These are phyloP conservation scores for Solanum chiquidenum DNA, from an alignment of 257 asterid genomes.

Conservation along the genomic window DNA sequence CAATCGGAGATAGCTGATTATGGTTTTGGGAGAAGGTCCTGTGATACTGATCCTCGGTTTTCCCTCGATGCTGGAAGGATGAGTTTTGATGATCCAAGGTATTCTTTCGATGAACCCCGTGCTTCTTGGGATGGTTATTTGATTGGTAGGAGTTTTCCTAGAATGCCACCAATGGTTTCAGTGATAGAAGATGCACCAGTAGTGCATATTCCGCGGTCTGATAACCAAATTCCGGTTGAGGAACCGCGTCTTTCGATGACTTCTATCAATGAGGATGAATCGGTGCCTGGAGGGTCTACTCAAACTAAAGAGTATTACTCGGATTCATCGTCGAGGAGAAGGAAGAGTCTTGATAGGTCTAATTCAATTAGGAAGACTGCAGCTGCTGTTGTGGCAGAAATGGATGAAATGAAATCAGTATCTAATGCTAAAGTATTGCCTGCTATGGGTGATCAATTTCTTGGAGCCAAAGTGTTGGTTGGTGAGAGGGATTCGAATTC, in stretches of 20 bases:
- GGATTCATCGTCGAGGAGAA: conserved; percentile 55
- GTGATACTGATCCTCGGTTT: conserved; percentile 58
- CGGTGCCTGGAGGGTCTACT: conserved; percentile 47
- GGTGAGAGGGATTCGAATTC: conserved; percentile 41
- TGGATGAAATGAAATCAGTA: conserved; percentile 38
- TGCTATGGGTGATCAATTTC: conserved; percentile 27
- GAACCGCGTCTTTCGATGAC: conserved; percentile 9
- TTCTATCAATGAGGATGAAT: conserved; percentile 7
- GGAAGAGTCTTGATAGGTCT: conserved; percentile 75
- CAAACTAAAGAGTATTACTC: conserved; percentile 60
- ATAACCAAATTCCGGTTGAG: conserved; percentile 56
- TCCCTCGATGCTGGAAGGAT: conserved; percentile 62
- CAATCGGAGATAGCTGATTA: conserved; percentile 68
- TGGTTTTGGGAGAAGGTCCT: conserved; percentile 66
- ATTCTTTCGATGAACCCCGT: conserved; percentile 61
- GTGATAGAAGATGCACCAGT: conserved; percentile 53
- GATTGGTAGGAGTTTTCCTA: conserved; percentile 47
- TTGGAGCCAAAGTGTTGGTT: conserved; percentile 35
- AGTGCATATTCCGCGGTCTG: conserved; percentile 20
- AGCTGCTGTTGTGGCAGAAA: conserved; percentile 62
- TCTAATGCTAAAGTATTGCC: conserved; percentile 44
- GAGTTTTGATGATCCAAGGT: conserved; percentile 56
- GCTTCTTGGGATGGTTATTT: conserved; percentile 68
- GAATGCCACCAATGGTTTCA: conserved; percentile 56
- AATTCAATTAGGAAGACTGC: conserved; percentile 56